These are phyloP conservation scores for Pichia sp. DNA, from an alignment of 1,139 yeast genomes.

Conservation along the genomic window DNA sequence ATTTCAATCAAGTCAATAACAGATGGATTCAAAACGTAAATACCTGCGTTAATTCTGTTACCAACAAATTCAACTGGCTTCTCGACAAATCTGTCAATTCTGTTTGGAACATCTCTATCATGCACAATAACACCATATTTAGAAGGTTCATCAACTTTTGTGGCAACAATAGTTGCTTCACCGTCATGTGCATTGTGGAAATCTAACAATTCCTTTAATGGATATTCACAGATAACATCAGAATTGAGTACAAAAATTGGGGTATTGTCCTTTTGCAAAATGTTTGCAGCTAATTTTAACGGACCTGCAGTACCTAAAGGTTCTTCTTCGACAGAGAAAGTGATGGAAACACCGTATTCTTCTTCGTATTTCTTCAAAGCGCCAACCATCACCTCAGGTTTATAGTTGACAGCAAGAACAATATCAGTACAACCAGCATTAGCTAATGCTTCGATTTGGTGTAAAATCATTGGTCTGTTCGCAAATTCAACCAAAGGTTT, in stretches of 20 bases:
- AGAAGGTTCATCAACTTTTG: conserved; percentile 98
- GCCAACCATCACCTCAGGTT: conserved; percentile 98
- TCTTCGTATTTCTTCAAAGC: conserved; percentile 90
- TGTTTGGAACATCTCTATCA: conserved; percentile 84
- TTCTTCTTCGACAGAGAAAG: conserved; percentile 98
- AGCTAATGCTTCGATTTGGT: conserved; percentile 97
- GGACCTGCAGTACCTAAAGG: conserved; percentile 99
- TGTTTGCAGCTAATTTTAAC: conserved; percentile 89
- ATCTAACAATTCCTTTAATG: conserved; percentile 82
- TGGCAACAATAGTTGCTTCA: conserved; percentile 96
- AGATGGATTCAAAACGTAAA: conserved; percentile 92
- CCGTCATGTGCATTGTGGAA: conserved; percentile 97
- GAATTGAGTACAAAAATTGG: conserved; percentile 98
- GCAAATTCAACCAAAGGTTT: conserved; percentile 98
- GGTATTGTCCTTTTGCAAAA: conserved; percentile 86
- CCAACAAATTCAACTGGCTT: conserved; percentile 99
- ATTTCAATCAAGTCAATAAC: conserved; percentile 94
- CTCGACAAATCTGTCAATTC: conserved; percentile 97
- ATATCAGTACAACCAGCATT: conserved; percentile 98
- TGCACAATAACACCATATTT: conserved; percentile 99
- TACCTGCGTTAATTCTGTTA: conserved; percentile 96
- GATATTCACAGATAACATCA: conserved; percentile 97
- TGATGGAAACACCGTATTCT: conserved; percentile 88
- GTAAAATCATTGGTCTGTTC: conserved; percentile 95
- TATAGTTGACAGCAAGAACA: conserved; percentile 96